Percentiles rank a stretch among this genome's conserved stretches.
phyloP scores from a whole-genome alignment of 116 monocot genomes.

The Papilionanthe hybrid region DNA sequence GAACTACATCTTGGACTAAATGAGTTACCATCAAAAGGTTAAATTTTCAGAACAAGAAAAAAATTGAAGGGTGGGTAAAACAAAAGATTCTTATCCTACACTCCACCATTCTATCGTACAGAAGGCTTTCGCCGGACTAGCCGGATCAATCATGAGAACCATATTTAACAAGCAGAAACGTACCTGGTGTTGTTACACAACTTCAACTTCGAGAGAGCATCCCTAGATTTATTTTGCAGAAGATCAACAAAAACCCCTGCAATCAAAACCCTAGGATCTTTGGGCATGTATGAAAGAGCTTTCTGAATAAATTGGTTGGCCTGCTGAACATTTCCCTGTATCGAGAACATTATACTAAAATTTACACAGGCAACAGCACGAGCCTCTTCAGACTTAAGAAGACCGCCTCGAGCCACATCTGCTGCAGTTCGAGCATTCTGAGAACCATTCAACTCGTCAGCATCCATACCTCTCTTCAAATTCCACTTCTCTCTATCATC shows the following conservation, averaged over 20 bases:
- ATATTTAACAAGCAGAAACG: conserved; percentile 5
- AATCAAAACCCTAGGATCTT: conserved; percentile 56
- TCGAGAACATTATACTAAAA: conserved; percentile 36
- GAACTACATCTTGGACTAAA: conserved; percentile 5
- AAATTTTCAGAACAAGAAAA: conserved; percentile 1
- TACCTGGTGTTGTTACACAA: conserved; percentile 47
- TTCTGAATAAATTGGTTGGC: conserved; percentile 37
- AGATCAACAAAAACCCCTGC: conserved; percentile 74
- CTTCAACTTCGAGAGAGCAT: conserved; percentile 74
- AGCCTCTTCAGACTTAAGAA: conserved; percentile 69
- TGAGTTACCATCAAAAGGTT: background rate
- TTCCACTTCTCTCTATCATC: conserved; percentile 57
- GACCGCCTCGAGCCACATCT: conserved; percentile 6
- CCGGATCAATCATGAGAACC: background rate
- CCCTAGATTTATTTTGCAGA: conserved; percentile 40
- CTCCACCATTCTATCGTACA: conserved; percentile 10
- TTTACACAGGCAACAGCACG: conserved; percentile 50
- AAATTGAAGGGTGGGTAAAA: background rate
- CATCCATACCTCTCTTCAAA: conserved; percentile 28
- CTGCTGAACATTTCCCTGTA: conserved; percentile 63
- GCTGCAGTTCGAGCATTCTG: background rate
- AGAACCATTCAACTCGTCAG: conserved; percentile 34
- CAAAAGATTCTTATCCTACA: background rate
- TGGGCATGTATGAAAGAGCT: conserved; percentile 41
- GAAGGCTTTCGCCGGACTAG: background rate